These are phyloP conservation scores for Clonostachys byssicola DNA, from an alignment of 2,329 filamentous ascomycete species.

Conservation along the genomic window DNA sequence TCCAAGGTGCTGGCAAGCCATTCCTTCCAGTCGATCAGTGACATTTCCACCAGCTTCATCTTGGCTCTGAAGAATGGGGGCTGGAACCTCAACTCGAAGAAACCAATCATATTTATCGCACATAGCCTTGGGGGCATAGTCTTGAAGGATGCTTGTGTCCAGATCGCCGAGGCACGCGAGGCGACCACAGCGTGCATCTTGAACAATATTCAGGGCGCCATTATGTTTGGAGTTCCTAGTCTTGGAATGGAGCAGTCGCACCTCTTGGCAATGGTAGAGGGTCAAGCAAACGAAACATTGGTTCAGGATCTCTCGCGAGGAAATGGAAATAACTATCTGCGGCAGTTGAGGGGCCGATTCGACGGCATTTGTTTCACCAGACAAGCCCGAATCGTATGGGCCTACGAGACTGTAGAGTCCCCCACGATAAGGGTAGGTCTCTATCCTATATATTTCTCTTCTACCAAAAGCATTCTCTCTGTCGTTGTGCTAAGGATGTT, in stretches of 20 bases:
- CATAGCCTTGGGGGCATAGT: constrained; percentile 1
- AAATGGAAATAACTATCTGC: too few relatives aligned
- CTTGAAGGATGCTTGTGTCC: not conserved
- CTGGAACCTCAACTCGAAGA: not conserved
- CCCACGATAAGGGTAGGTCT: not conserved
- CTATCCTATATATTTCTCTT: not conserved
- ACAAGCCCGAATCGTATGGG: not conserved
- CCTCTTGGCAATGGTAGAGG: not conserved
- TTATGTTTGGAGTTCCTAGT: not conserved
- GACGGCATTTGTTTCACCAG: too few relatives aligned
- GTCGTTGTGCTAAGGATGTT: not conserved
- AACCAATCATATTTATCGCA: not conserved
- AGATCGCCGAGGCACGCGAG: not conserved
- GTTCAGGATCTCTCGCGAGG: not conserved
- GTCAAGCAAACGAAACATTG: not conserved
- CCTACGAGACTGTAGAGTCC: not conserved
- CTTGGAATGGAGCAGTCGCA: not conserved
- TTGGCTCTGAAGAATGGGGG: not conserved
- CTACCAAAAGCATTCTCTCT: not conserved
- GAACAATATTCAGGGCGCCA: not conserved
- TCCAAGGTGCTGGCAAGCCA: not conserved
- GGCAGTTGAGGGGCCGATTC: too few relatives aligned
- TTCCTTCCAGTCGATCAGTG: not conserved
- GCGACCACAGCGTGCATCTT: not conserved
- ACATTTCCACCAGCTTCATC: not conserved